These are phyloP conservation scores for Amoebophrya sp. DNA, from an alignment of 169 alveolate species.

Conservation along the genomic window DNA sequence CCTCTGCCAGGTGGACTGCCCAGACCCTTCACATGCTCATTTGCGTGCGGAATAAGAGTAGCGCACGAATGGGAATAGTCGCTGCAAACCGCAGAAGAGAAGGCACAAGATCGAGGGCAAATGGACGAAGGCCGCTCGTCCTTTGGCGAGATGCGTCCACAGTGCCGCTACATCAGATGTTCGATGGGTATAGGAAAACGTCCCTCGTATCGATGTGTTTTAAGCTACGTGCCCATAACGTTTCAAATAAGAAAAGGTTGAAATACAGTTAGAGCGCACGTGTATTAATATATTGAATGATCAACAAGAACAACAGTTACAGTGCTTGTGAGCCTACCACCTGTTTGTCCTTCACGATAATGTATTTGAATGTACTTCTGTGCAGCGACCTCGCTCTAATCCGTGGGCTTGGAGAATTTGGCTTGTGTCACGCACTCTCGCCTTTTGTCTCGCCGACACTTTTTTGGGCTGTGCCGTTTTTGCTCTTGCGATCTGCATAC, in stretches of 20 bases:
- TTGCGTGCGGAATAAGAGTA: not conserved
- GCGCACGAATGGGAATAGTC: not conserved
- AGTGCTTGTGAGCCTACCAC: too few species aligned
- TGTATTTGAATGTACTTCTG: too few species aligned
- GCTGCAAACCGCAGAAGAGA: not conserved
- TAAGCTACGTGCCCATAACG: too few species aligned
- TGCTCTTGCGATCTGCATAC: not conserved
- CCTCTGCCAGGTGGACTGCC: too few species aligned
- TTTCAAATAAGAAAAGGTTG: too few species aligned
- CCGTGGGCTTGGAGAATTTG: not conserved
- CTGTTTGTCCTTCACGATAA: too few species aligned
- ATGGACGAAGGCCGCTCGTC: too few species aligned
- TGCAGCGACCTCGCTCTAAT: too few species aligned
- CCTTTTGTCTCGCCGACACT: not conserved
- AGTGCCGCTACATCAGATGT: not conserved
- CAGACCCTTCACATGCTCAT: too few species aligned
- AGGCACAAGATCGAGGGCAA: not conserved
- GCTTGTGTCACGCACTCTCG: not conserved
- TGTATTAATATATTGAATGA: too few species aligned
- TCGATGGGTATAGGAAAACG: not conserved
- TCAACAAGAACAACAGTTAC: too few species aligned
- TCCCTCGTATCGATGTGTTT: not conserved
- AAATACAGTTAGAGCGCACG: too few species aligned
- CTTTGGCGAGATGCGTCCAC: not conserved
- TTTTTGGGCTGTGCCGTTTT: not conserved